Evolutionary conservation across 1,284 basidiomycete species (phyloP).

Genomic region (Testicularia cyperi): DNA sequence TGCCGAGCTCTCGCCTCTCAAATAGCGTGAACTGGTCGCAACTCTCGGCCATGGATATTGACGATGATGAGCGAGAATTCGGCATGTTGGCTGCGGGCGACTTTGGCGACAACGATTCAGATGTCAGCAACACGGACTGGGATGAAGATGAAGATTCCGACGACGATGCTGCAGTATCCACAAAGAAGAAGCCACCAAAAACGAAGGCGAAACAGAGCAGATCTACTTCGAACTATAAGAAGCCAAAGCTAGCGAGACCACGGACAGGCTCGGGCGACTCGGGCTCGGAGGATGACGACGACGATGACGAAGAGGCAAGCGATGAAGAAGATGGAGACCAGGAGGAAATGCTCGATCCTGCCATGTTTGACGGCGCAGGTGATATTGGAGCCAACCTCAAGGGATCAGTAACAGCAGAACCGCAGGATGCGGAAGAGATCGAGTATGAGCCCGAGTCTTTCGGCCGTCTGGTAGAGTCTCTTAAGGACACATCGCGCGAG

Average conservation of each 20-base stretch:
- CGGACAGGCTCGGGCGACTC: no score
- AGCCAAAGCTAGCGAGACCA: not conserved
- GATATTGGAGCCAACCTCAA: no score
- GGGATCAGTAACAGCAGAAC: not conserved
- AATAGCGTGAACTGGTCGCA: slow-evolving; percentile 13
- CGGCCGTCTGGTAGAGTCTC: slow-evolving; percentile 35
- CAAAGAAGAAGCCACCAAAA: slow-evolving; percentile 7
- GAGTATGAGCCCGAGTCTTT: slow-evolving; percentile 45
- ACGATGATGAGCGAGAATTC: slow-evolving; percentile 20
- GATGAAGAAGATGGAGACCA: slow-evolving; percentile 1
- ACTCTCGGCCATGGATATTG: slow-evolving; percentile 13
- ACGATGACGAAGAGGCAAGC: slow-evolving; percentile 1
- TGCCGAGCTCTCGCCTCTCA: no score
- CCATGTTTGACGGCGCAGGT: not conserved
- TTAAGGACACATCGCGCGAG: slow-evolving; percentile 36
- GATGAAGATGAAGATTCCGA: slow-evolving; percentile 34
- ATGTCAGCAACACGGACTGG: slow-evolving; percentile 19
- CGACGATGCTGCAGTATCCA: slow-evolving; percentile 7
- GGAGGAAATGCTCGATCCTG: slow-evolving; percentile 9
- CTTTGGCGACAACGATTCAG: slow-evolving; percentile 13
- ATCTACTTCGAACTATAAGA: not conserved
- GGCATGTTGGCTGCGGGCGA: slow-evolving; percentile 13
- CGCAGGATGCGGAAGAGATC: slow-evolving; percentile 11
- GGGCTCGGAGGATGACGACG: not conserved
- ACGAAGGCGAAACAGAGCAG: no score